Conservation (phyloP, 169 alveolate genomes). For the Plasmodium yoelii region DNA sequence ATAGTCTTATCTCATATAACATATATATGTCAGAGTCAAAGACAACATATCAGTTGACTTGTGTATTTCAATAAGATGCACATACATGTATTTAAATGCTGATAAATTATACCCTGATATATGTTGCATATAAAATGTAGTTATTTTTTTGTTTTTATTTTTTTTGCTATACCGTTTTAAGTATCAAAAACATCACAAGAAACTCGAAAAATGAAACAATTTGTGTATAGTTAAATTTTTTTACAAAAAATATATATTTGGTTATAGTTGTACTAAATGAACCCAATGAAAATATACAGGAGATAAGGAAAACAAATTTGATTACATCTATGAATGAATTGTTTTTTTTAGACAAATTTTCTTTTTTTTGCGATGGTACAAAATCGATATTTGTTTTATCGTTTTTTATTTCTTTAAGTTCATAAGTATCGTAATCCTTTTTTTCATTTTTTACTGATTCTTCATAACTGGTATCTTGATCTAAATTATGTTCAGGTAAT, state of each 20-base stretch:
- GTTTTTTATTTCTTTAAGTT: constrained; percentile 42
- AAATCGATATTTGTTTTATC: constrained; percentile 42
- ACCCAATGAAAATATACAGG: constrained; percentile 48
- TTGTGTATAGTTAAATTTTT: constrained; percentile 60
- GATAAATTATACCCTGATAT: too few species aligned
- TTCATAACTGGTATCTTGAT: constrained; percentile 69
- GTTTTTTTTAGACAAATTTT: constrained; percentile 21
- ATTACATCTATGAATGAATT: constrained; percentile 35
- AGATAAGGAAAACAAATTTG: constrained; percentile 36
- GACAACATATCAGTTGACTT: too few species aligned
- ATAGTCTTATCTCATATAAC: not conserved
- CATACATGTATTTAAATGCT: too few species aligned
- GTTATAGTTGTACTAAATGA: constrained; percentile 56
- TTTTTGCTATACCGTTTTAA: constrained; percentile 9
- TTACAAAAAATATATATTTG: constrained; percentile 50
- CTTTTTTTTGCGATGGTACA: constrained; percentile 16
- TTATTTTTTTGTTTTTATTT: too few species aligned
- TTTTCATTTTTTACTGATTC: constrained; percentile 46
- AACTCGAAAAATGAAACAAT: constrained; percentile 44
- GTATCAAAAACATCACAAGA: constrained; percentile 33
- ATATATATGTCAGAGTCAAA: not conserved
- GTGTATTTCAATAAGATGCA: too few species aligned
- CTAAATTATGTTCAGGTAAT: constrained; percentile 59
- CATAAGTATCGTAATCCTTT: constrained; percentile 32
- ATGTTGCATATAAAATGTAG: too few species aligned